Percentiles rank a stretch among this genome's conserved stretches.
Conservation (phyloP, 257 asterid genomes). For the Cynanchum wilfordii region DNA sequence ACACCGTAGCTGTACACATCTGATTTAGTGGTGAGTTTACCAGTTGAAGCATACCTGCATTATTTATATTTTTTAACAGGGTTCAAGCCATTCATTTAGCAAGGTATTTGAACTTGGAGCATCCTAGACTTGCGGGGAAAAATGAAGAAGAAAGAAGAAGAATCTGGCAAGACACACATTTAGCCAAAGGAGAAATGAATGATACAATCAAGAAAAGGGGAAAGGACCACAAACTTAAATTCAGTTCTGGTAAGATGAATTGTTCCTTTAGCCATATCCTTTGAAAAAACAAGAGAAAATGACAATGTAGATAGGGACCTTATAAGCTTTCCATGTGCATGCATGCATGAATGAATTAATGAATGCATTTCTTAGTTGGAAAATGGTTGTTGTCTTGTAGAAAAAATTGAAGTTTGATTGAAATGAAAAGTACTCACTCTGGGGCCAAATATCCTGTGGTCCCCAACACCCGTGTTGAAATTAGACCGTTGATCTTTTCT, state of each 20-base stretch:
- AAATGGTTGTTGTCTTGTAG: no score
- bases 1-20: conserved; percentile 82
- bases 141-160: background rate
- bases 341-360: no score
- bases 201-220: background rate
- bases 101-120: background rate
- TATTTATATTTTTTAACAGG: background rate
- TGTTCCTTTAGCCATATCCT: conserved; percentile 10
- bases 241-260: conserved; percentile 6
- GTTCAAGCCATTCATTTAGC: background rate
- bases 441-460: conserved; percentile 87
- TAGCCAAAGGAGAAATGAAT: background rate
- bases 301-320: conserved; percentile 28
- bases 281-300: conserved; percentile 21
- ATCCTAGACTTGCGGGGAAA: background rate
- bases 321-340: conserved; percentile 28
- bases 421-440: conserved; percentile 45
- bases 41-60: conserved; percentile 75
- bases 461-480: conserved; percentile 74
- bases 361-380: background rate
- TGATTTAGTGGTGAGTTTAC: conserved; percentile 78
- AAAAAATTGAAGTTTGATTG: no score
- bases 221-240: conserved; percentile 18
- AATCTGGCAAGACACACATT: background rate
- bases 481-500: conserved; percentile 60